Evolutionary conservation across 495 filamentous ascomycete species (phyloP), one percentile per base, ranked within the genome.

Genomic region (Penicillium pulvis): DNA sequence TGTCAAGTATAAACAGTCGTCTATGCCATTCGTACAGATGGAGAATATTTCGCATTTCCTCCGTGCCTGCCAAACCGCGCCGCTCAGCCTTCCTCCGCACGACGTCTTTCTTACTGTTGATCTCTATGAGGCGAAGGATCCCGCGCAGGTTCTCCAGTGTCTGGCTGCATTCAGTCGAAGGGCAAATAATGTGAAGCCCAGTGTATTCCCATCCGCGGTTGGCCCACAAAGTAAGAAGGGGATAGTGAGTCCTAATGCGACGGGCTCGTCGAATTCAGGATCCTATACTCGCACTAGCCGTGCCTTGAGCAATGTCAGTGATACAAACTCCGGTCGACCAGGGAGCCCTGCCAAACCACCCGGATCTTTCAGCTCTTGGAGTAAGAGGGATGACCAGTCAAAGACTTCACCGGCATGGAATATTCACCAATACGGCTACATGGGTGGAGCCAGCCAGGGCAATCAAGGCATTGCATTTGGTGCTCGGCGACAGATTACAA

Each of bases 1-100:
- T 42, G 85, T 96, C 71, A 80, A 79, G 51, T 90, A 81, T 73
- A 96, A 97, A 74, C 80, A 85, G 57, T 95, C 91, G 0, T 67
- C 85, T 26, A 98, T 97, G 92, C 94, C 94, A 3, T 98, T 98
- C 73, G 93, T 98, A 33, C 95, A 98, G 74, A 98, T 97, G 94
- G 94, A 99, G 71, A 98, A 99, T 65, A 97, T 99, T 67, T 95
- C 93, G 9, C 90, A 94, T 69, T 99, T 97, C 77, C 86, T 99
- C 48, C 86, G 85, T 63, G 90, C 92, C 50, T 92, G 91, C 75
- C 89, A 96, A 71, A 75, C 80, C 41, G 85, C 89, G 28, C 94
- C 95, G 4, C 79, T 99, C 33, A 90, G 86, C 70, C 83, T 99
- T 39, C 92, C 91, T 31, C 85, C 93, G 4, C 95, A 98, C 76